phyloP scores from a whole-genome alignment of 1,284 basidiomycete genomes.

The Trichosporon inkin region DNA sequence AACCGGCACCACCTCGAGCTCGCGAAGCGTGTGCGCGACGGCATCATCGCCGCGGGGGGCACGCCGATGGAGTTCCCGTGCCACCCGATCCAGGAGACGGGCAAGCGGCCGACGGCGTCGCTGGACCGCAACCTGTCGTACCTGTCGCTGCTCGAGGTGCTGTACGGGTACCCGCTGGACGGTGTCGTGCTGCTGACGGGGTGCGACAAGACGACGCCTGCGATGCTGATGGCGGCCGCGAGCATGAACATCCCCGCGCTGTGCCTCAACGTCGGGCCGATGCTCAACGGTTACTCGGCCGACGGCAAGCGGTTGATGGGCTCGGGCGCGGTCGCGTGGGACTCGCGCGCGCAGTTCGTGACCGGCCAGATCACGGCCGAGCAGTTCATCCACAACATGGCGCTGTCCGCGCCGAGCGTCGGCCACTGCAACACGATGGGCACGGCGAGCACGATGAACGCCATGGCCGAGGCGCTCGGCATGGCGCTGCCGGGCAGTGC shows the following conservation, averaged over 20 bases:
- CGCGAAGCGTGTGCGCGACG: conserved; percentile 49
- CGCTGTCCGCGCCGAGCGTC: conserved; percentile 38
- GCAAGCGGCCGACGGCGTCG: conserved; percentile 48
- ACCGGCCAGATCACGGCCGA: conserved; percentile 42
- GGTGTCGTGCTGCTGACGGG: conserved; percentile 49
- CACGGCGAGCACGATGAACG: conserved; percentile 67
- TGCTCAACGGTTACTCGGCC: conserved; percentile 48
- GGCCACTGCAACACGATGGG: conserved; percentile 51
- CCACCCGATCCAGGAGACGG: conserved; percentile 51
- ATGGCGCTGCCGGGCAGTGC: conserved; percentile 87
- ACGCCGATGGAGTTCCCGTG: conserved; percentile 51
- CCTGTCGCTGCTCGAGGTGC: conserved; percentile 46
- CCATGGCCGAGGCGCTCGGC: conserved; percentile 82
- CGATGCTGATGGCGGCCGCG: conserved; percentile 39
- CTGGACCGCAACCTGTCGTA: conserved; percentile 49
- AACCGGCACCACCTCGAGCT: conserved; percentile 47
- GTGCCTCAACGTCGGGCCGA: conserved; percentile 44
- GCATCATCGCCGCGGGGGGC: conserved; percentile 48
- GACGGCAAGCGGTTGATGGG: conserved; percentile 40
- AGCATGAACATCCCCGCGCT: conserved; percentile 47
- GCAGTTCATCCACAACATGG: conserved; percentile 42
- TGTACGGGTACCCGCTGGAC: conserved; percentile 48
- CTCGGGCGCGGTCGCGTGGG: conserved; percentile 48
- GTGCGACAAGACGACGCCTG: conserved; percentile 54
- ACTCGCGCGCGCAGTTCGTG: conserved; percentile 37